Percentiles rank a stretch among this genome's conserved stretches.
Conservation (phyloP, 495 filamentous ascomycete species). For the Recurvomyces mirabilis region DNA sequence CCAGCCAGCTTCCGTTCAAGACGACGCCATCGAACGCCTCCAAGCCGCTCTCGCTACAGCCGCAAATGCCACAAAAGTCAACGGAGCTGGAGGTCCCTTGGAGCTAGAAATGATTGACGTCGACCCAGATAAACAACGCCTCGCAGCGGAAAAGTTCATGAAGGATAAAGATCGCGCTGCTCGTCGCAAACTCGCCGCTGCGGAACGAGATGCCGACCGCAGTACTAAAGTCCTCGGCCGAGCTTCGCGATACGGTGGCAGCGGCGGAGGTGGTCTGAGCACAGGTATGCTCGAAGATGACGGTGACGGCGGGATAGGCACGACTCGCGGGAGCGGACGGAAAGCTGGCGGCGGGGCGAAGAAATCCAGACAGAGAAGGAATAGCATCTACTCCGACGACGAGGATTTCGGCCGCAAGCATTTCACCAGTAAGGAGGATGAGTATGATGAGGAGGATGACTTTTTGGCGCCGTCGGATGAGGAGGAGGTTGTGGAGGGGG, state of each 20-base stretch:
- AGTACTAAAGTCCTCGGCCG: conserved; percentile 40
- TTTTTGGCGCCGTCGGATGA: conserved; percentile 40
- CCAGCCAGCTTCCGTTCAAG: conserved; percentile 56
- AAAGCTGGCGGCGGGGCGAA: conserved; percentile 17
- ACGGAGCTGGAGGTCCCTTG: conserved; percentile 35
- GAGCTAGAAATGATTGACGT: conserved; percentile 45
- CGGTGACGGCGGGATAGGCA: conserved; percentile 50
- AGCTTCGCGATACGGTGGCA: conserved; percentile 35
- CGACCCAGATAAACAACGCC: conserved; percentile 72
- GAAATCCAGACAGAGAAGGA: conserved; percentile 19
- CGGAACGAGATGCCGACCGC: conserved; percentile 51
- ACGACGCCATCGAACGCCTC: conserved; percentile 66
- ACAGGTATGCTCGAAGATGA: conserved; percentile 66
- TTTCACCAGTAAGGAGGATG: conserved; percentile 56
- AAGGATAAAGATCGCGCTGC: conserved; percentile 24
- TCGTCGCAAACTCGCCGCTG: conserved; percentile 23
- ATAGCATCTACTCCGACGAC: conserved; percentile 31
- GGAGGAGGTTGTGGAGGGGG: conserved; percentile 47
- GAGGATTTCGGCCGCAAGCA: conserved; percentile 50
- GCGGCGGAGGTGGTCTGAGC: conserved; percentile 53
- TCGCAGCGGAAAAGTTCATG: conserved; percentile 49
- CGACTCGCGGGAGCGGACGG: conserved; percentile 20
- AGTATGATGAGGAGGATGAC: conserved; percentile 54
- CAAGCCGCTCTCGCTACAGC: conserved; percentile 58
- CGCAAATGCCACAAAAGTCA: conserved; percentile 43